Evolutionary conservation across 108 stramenopile species (phyloP).

Genomic region (Poteriospumella lacustris): DNA sequence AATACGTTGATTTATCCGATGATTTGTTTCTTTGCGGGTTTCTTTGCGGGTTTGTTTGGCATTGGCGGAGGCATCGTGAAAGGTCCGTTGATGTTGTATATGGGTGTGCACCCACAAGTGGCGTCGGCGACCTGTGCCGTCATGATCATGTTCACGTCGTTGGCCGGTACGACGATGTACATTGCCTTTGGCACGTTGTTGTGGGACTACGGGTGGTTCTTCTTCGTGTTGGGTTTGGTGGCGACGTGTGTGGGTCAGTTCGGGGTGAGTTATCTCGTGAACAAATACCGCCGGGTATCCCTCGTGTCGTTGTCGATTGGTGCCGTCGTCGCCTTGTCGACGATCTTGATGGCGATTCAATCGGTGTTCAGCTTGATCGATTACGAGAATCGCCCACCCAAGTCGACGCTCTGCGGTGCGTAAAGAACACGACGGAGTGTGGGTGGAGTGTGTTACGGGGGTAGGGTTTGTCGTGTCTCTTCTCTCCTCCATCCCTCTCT

Average conservation of each 20-base stretch:
- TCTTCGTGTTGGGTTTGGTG: conserved; percentile 72
- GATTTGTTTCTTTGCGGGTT: conserved; percentile 80
- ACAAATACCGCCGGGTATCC: conserved; percentile 69
- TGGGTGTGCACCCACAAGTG: conserved; percentile 84
- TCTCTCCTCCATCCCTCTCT: too few relatives aligned
- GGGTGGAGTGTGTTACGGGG: too few relatives aligned
- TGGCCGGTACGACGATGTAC: conserved; percentile 78
- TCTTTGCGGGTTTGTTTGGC: conserved; percentile 92
- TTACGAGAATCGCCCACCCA: too few relatives aligned
- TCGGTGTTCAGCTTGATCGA: conserved; percentile 33
- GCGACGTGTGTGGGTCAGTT: conserved; percentile 74
- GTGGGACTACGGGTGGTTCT: conserved; percentile 69
- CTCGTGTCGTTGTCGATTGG: conserved; percentile 87
- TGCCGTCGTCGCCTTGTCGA: conserved; percentile 71
- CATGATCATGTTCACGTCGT: conserved; percentile 88
- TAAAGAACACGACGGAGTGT: too few relatives aligned
- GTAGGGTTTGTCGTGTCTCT: too few relatives aligned
- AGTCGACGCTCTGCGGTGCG: too few relatives aligned
- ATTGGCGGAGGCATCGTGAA: conserved; percentile 87
- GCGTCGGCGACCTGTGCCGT: conserved; percentile 70
- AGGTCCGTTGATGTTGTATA: conserved; percentile 87
- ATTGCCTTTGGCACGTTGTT: conserved; percentile 84
- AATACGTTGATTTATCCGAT: conserved; percentile 76
- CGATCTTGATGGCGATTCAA: conserved; percentile 54
- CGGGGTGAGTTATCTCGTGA: conserved; percentile 64